Conservation (phyloP, 2,329 filamentous ascomycete species). For the Exophiala mesophila region DNA sequence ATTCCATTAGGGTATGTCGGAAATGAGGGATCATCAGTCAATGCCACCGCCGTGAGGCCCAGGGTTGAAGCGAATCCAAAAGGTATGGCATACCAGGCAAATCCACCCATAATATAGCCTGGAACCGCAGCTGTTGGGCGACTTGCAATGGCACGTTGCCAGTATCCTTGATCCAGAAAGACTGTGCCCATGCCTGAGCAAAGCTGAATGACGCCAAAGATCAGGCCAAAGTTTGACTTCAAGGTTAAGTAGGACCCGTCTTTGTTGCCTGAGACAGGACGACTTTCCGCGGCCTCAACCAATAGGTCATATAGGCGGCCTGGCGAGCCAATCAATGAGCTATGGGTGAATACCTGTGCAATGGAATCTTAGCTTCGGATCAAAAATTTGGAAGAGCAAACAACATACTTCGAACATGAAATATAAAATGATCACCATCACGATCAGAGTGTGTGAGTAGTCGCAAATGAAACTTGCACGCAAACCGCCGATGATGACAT, state of each 20-base stretch:
- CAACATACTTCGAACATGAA: conserved; percentile 55
- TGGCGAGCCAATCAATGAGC: conserved; percentile 72
- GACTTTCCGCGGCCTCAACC: conserved; percentile 38
- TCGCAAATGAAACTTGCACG: conserved; percentile 63
- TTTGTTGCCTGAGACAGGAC: conserved; percentile 50
- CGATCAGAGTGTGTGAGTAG: conserved; percentile 70
- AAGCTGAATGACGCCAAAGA: conserved; percentile 42
- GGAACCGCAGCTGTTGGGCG: conserved; percentile 35
- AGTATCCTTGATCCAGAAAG: conserved; percentile 44
- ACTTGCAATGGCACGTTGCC: conserved; percentile 42
- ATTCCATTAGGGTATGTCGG: conserved; percentile 34
- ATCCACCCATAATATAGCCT: conserved; percentile 38
- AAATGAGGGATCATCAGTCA: conserved; percentile 40
- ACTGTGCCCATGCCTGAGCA: conserved; percentile 33
- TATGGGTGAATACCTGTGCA: conserved; percentile 74
- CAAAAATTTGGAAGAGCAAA: conserved; percentile 55
- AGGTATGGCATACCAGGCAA: conserved; percentile 48
- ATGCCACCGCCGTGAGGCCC: conserved; percentile 42
- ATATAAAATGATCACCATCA: conserved; percentile 74
- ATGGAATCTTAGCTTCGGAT: conserved; percentile 49
- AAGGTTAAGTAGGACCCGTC: conserved; percentile 54
- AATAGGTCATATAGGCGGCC: conserved; percentile 49
- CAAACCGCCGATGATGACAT: conserved; percentile 57
- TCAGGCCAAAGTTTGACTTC: conserved; percentile 43
- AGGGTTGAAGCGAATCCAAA: conserved; percentile 45